Base-by-base conservation (phyloP, 805 yeast genomes). In the Crinitomyces ghanaensis region DNA sequence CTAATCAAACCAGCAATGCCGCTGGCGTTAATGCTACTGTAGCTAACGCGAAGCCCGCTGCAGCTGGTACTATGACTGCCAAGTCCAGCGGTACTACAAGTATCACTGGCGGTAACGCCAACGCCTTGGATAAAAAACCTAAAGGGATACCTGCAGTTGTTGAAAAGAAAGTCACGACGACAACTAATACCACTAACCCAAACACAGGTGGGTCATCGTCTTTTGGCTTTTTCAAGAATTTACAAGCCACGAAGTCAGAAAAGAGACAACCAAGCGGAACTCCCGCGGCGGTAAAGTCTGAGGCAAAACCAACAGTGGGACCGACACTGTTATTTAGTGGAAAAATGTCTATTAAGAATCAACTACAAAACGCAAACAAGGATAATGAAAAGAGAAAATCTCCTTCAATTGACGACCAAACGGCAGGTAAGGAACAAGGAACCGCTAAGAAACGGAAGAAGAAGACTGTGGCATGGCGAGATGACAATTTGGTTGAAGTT, bases 401-500 rank as follows among this genome's bases (percentile, higher is more conserved):
- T 9, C 26, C 17, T 4, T 25, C 36, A 15, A 16, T 9, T 24
- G 32, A 28, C 8, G 28, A 27, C 5, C 19, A 19, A 8, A 9
- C 29, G 9, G 18, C 15, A 19, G 5, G 4, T 9, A 6, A 5
- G n/a, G 31, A 19, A 6, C 6, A n/a, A 25, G 27, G 4, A 18
- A 14, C 6, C 5, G 12, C 31, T 14, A 14, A 19, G 18, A 33
- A 26, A 33, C 32, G 39, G 22, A 33, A 35, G 17, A 24, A 26
- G 11, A 42, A 42, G 26, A 19, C 30, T 6, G 46, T 44, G 6
- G 35, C 19, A 8, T 44, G 45, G 44, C 16, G 30, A 11, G 43
- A 36, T n/a, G 37, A 27, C 13, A 31, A 34, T 9, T 32, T 44
- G 26, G 44, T 28, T n/a, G 36, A 40, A 19, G 30, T 40, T 6